Evolutionary conservation across 2,329 filamentous ascomycete species (phyloP), one percentile per base, ranked within the genome.

Genomic region (Chrysosporium keratinophilum): DNA sequence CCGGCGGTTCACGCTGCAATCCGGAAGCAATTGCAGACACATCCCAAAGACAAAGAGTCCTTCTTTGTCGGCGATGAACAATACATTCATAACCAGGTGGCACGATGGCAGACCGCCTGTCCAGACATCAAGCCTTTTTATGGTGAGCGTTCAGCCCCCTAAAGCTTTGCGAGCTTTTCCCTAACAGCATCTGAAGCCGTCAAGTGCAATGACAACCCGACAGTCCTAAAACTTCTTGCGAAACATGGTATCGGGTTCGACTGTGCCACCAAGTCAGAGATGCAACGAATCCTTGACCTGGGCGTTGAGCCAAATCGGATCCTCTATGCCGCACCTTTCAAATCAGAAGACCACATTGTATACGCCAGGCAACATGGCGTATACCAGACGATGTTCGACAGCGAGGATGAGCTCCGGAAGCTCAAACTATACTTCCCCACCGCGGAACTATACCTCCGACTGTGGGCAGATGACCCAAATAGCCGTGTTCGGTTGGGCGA

Each of bases 261-360:
- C 44, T 66, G 64, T 47, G 63, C 64, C 1, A 66, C 64, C 0
- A 55, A 57, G 4, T 57, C 59, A 42, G 64, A 65, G 44, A 59
- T 66, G 7, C 49, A 57, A 15, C 40, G 47, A 3, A 58, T 66
- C 15, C 55, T 62, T 5, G 51, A 51, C 12, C 52, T 62, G 19
- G 60, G 60, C 5, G 55, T 66, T 3, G 58, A 64, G 37, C 62
- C 62, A 9, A 44, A 44, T 7, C 58, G 60, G 11, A 64, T 65
- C 31, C 49, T 66, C 11, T 65, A 63, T 46, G 63, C 64, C 5
- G 61, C 64, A 31, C 64, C 64, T 17, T 63, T 63, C 54, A 65
- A 66, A 28, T 40, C 61, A 1, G 54, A 57, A 5, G 56, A 61
- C 1, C 54, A 58, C 1, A 34, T 65, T 5, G 44, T 46, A 1